Evolutionary conservation across 306 rosid species (phyloP).

Genomic region (Echinosophora koreensis): DNA sequence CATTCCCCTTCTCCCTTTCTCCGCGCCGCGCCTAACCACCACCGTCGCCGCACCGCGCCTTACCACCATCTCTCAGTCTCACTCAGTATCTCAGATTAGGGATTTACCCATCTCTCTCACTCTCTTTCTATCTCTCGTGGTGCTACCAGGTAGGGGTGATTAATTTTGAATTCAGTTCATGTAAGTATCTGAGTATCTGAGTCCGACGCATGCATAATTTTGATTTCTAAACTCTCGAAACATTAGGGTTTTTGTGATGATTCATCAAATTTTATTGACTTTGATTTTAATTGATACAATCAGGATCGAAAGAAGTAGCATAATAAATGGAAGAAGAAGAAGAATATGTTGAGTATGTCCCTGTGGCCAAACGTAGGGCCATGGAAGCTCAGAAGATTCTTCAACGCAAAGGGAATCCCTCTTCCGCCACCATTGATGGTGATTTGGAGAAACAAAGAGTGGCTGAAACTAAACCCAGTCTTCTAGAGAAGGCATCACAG

Average conservation of each 20-base stretch:
- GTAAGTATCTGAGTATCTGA: too few relatives aligned
- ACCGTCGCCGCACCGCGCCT: too few relatives aligned
- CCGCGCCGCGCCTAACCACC: too few relatives aligned
- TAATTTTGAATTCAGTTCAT: too few relatives aligned
- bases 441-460: constrained; percentile 68
- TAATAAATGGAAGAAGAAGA: constrained; percentile 72
- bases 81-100: too few relatives aligned
- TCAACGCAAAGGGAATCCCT: constrained; percentile 73
- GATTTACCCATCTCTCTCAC: too few relatives aligned
- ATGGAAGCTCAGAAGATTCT: constrained; percentile 90
- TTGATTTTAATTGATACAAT: neutral
- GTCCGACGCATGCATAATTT: too few relatives aligned
- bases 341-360: constrained; percentile 81
- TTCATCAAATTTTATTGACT: neutral
- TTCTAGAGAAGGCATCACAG: constrained; percentile 82
- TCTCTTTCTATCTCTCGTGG: too few relatives aligned
- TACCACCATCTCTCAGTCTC: too few relatives aligned
- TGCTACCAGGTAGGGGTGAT: too few relatives aligned
- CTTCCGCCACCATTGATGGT: constrained; percentile 56
- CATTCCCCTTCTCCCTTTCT: too few relatives aligned
- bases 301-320: constrained; percentile 4
- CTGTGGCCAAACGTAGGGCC: constrained; percentile 91
- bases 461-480: constrained; percentile 84
- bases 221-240: too few relatives aligned
- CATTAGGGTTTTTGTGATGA: neutral